phyloP scores from a whole-genome alignment of 1,284 basidiomycete species.

The Sporisorium iseilematis-ciliati region DNA sequence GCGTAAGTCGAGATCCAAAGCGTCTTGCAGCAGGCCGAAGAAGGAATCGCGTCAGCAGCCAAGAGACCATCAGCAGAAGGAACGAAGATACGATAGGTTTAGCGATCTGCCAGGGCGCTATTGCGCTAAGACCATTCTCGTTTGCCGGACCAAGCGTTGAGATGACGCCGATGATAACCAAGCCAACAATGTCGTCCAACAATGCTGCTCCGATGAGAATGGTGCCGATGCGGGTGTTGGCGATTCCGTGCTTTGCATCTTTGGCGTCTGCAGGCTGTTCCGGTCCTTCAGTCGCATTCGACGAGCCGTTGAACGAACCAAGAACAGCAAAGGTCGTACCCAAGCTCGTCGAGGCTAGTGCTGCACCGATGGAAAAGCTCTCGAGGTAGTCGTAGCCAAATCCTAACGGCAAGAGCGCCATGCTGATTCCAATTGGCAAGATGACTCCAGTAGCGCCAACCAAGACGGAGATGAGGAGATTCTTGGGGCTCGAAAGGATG shows the following conservation, averaged over 20 bases:
- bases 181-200: conserved; percentile 75
- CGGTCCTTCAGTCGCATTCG: not conserved
- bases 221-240: conserved; percentile 73
- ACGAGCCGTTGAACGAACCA: conserved; percentile 14
- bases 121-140: not conserved
- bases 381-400: conserved; percentile 71
- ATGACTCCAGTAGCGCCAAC: conserved; percentile 73
- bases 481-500: conserved; percentile 65
- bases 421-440: conserved; percentile 72
- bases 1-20: not conserved
- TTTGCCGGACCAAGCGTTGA: conserved; percentile 67
- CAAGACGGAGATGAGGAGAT: conserved; percentile 71
- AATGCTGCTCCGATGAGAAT: conserved; percentile 74
- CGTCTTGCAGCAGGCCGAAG: conserved; percentile 7
- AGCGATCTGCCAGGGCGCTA: conserved; percentile 70
- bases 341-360: conserved; percentile 74
- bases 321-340: conserved; percentile 75
- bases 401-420: conserved; percentile 69
- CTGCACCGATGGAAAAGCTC: conserved; percentile 74
- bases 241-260: conserved; percentile 65
- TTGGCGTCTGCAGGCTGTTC: conserved; percentile 11
- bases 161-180: conserved; percentile 74
- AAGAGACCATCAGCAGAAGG: conserved; percentile 67
- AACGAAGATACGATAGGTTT: conserved; percentile 71
- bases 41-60: conserved; percentile 16